Percentiles rank a stretch among this genome's conserved stretches.
These are phyloP conservation scores for Patellaria atrata DNA, from an alignment of 495 filamentous ascomycete genomes.

Conservation along the genomic window DNA sequence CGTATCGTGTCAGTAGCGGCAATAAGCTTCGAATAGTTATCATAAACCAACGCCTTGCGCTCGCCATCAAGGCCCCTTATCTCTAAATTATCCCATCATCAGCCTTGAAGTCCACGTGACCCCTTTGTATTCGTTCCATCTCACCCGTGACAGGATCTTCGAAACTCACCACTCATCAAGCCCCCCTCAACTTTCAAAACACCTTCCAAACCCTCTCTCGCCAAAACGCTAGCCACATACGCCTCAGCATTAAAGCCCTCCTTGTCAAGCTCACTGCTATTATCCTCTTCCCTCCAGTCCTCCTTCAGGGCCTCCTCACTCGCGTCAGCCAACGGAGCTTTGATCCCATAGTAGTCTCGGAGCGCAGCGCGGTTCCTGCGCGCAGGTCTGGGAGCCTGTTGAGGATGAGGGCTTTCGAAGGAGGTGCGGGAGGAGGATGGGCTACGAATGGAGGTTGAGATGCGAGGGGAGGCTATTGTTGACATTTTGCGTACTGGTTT, in stretches of 20 bases:
- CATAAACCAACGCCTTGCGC: slow-evolving; percentile 91
- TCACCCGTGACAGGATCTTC: slow-evolving; percentile 1
- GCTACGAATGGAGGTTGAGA: slow-evolving; percentile 54
- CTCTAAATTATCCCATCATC: slow-evolving; percentile 42
- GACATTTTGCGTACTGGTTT: no score
- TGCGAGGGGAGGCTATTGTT: slow-evolving; percentile 31
- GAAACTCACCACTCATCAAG: slow-evolving; percentile 36
- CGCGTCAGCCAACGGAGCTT: slow-evolving; percentile 29
- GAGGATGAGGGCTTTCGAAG: slow-evolving; percentile 43
- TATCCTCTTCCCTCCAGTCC: slow-evolving; percentile 18
- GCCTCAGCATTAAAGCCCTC: slow-evolving; percentile 39
- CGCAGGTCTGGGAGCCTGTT: slow-evolving; percentile 25
- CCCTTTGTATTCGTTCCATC: no score
- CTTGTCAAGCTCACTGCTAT: slow-evolving; percentile 40
- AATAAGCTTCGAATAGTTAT: slow-evolving; percentile 95
- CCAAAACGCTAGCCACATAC: slow-evolving; percentile 51
- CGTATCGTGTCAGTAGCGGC: slow-evolving; percentile 88
- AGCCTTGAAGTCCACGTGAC: no score
- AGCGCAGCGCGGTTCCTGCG: slow-evolving; percentile 68
- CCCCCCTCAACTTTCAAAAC: slow-evolving; percentile 49
- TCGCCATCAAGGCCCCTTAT: slow-evolving; percentile 86
- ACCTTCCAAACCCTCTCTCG: slow-evolving; percentile 47
- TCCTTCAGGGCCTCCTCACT: slow-evolving; percentile 8
- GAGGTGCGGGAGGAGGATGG: slow-evolving; percentile 63
- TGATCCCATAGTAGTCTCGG: slow-evolving; percentile 87